Evolutionary conservation across 805 yeast genomes (phyloP).

Genomic region (Barnettozyma sp.): DNA sequence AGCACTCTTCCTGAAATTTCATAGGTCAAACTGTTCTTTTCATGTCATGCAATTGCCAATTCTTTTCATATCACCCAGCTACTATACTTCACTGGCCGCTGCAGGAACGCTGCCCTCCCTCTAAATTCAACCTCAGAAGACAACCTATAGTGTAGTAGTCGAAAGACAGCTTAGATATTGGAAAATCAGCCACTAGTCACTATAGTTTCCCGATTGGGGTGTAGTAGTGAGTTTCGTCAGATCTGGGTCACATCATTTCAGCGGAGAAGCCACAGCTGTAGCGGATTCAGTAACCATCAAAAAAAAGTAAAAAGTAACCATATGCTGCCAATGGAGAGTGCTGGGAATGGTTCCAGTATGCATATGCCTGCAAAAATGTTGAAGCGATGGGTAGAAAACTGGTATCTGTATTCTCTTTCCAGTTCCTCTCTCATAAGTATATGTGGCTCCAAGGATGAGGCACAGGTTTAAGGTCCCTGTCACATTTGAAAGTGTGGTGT

Average conservation of each 20-base stretch:
- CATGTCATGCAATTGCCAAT: too few relatives aligned
- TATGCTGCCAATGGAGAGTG: too few relatives aligned
- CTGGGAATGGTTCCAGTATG: not conserved
- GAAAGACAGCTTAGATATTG: not conserved
- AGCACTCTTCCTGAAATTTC: too few relatives aligned
- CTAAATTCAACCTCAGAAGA: too few relatives aligned
- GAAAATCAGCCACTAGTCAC: not conserved
- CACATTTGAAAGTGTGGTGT: not conserved
- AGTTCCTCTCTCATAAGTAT: not conserved
- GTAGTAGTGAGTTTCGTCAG: slow-evolving; percentile 1
- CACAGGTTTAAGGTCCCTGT: not conserved
- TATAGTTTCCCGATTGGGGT: not conserved
- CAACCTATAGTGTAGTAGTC: too few relatives aligned
- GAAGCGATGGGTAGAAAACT: not conserved
- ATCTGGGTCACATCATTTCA: slow-evolving; percentile 1
- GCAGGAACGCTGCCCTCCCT: too few relatives aligned
- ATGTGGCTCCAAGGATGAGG: slow-evolving; percentile 1
- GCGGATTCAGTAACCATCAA: too few relatives aligned
- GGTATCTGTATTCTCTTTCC: not conserved
- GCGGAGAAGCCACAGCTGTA: too few relatives aligned
- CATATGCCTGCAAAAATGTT: not conserved
- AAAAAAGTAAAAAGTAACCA: too few relatives aligned
- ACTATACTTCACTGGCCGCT: too few relatives aligned
- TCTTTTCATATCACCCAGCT: too few relatives aligned
- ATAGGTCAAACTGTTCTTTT: too few relatives aligned